Conservation (phyloP, 2,329 filamentous ascomycete species). For the Epichloe brachyelytri region DNA sequence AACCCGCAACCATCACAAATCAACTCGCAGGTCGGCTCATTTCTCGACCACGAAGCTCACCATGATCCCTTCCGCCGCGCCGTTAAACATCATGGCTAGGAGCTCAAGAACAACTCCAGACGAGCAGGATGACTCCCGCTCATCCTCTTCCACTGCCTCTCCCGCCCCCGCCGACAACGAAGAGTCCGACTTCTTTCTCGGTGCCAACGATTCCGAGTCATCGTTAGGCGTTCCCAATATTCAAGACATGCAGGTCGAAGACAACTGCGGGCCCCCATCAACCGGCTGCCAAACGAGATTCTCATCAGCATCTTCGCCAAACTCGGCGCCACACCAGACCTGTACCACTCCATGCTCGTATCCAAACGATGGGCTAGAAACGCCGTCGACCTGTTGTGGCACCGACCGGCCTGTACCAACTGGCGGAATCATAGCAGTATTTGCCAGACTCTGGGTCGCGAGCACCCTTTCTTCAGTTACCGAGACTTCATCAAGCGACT, state of each 20-base stretch:
- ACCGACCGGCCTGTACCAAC: constrained; percentile 78
- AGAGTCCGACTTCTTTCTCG: constrained; percentile 86
- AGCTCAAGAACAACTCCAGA: constrained; percentile 14
- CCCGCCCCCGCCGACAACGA: constrained; percentile 68
- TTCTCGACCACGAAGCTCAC: neutral
- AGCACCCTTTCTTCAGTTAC: constrained; percentile 77
- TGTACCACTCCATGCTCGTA: constrained; percentile 85
- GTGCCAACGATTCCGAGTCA: constrained; percentile 83
- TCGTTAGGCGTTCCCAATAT: constrained; percentile 73
- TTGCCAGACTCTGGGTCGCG: constrained; percentile 59
- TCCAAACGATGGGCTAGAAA: constrained; percentile 89
- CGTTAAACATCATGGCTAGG: constrained; percentile 10
- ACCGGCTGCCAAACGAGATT: constrained; percentile 82
- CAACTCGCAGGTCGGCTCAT: neutral
- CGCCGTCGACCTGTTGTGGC: constrained; percentile 87
- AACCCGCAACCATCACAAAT: neutral
- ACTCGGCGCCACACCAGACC: constrained; percentile 60
- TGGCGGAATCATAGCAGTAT: constrained; percentile 74
- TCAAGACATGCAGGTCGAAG: constrained; percentile 59
- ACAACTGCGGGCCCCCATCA: constrained; percentile 63
- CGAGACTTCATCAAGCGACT: constrained; percentile 81
- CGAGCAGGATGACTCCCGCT: constrained; percentile 39
- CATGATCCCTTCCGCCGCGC: constrained; percentile 10
- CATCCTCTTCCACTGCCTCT: constrained; percentile 60
- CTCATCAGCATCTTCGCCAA: constrained; percentile 87